Evolutionary conservation across 805 yeast species (phyloP), one percentile per base, ranked within the genome.

Genomic region (Starmerella floricola): DNA sequence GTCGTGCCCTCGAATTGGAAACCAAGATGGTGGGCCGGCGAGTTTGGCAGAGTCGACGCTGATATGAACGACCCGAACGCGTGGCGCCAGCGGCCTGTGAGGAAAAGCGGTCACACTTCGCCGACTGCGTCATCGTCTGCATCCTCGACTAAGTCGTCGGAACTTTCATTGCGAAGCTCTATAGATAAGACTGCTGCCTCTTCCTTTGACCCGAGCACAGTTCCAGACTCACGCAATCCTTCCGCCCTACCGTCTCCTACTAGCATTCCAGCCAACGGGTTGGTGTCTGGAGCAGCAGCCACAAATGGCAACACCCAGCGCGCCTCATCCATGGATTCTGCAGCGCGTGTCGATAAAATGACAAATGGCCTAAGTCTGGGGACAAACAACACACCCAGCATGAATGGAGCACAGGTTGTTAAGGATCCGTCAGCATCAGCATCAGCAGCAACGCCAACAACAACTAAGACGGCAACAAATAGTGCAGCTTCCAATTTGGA

Each of bases 11-110:
- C 36, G 16, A 16, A 31, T 19, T 45, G 47, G 50, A 32, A 26
- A 20, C 51, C 58, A 17, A 71, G 73, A 49, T 88, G 94, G 88
- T 87, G 97, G 97, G 74, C 71, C 55, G 93, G 84, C 53, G 63
- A 82, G 20, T 83, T 79, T 56, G 94, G 95, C 0, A 63, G 88
- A 40, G 64, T 75, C 3, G 79, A 81, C 55, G 74, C 75, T 31
- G 85, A 78, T 50, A 69, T 77, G 78, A 75, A 76, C 36, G 56
- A 54, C 39, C 52, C 51, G 11, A 47, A 49, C 8, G 57, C 57
- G 11, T 54, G 58, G 58, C 49, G 53, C n/a, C 27, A 26, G 21
- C 31, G 42, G 20, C 40, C 48, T 4, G 48, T 38, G 31, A 20
- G 33, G 20, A 26, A 23, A 15, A 15, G 17, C n/a, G 19, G 20